Evolutionary conservation across 331 rosid genomes (phyloP), one percentile per base, ranked within the genome.

Genomic region (Ulmus americana): DNA sequence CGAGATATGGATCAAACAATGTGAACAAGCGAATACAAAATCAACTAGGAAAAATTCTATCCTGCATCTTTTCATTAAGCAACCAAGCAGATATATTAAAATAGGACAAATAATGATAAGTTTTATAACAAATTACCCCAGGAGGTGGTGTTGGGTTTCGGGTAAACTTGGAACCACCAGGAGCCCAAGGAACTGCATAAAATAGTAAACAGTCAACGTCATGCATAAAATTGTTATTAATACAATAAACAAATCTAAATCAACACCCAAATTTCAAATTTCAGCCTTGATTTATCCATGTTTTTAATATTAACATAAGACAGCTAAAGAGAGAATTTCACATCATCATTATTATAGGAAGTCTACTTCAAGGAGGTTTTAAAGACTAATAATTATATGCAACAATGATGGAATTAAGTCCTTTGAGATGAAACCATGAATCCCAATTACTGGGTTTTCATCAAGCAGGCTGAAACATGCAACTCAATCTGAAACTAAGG

Each of bases 131-230:
- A 70, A 81, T 85, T 84, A 89, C 97, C 91, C 98, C 98, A 18
- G 79, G 6, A 68, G 97, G 97, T 46, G 98, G 98, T 77, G 83
- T 56, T 48, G 98, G 97, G 74, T 94, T 94, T 63, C 98, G 89
- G 51, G 84, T 81, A 74, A 89, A 94, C 88, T 87, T 94, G 46
- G 95, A 82, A 79, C 98, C 98, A 62, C 97, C 98, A 0, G 98
- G 98, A 55, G 95, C 95, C 98, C 98, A 94, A 18, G 98, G 98
- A 81, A 89, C 98, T 94, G 68, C 15, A 63, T 70, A 76, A 67
- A 18, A 16, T 63, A 22, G 5, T 35, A 63, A 60, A 53, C 39
- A n/a, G 45, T 6, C 43, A 8, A 8, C 12, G 18, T 47, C 18
- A 5, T 39, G 14, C 35, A 46, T 12, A 18, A 40, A 3, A 39